Conservation (phyloP, 345 rosid genomes). For the Noccaea bulbosa region DNA sequence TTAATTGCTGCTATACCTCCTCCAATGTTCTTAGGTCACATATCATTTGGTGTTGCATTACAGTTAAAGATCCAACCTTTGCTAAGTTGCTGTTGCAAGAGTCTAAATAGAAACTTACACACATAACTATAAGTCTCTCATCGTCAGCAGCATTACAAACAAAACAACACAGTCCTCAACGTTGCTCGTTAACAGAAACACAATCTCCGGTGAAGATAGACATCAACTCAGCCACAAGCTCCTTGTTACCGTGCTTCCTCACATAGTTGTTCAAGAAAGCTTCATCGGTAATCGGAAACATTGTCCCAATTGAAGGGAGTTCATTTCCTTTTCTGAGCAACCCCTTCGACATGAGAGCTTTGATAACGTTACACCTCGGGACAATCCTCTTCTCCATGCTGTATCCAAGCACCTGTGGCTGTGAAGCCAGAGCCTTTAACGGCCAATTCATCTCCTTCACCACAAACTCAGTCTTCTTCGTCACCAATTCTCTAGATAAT, state of each 20-base stretch:
- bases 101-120: no score
- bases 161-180: no score
- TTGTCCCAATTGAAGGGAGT: background rate
- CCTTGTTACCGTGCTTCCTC: background rate
- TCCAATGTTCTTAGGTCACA: no score
- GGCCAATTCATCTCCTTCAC: constrained; percentile 47
- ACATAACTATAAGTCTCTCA: no score
- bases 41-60: no score
- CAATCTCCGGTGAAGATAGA: background rate
- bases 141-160: no score
- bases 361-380: constrained; percentile 43
- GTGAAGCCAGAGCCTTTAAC: background rate
- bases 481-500: background rate
- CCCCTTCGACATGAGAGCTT: constrained; percentile 35
- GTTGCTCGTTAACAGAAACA: background rate
- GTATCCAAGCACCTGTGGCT: constrained; percentile 1
- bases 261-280: constrained; percentile 8
- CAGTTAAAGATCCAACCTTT: no score
- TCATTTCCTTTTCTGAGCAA: background rate
- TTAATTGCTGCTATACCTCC: no score
- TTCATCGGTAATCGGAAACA: background rate
- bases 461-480: constrained; percentile 32
- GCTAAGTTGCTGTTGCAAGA: no score
- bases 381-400: constrained; percentile 44
- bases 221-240: constrained; percentile 18